phyloP scores from a whole-genome alignment of 2,329 filamentous ascomycete species.

The Monilinia polystroma region DNA sequence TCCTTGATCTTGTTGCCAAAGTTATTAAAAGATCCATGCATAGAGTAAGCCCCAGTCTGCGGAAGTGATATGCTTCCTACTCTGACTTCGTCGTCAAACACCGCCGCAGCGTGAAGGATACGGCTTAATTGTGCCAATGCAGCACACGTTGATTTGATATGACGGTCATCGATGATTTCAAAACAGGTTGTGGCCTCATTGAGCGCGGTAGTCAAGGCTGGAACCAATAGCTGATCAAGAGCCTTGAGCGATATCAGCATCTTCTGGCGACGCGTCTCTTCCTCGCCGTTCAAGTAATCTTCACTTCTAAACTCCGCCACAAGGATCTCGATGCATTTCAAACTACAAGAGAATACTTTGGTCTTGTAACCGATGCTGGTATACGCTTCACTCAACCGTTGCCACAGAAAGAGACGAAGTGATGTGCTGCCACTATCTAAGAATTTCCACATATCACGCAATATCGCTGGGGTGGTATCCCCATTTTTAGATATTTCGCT shows the following conservation, averaged over 20 bases:
- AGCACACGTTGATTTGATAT: conserved; percentile 70
- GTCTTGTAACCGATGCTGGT: conserved; percentile 78
- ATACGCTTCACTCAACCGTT: conserved; percentile 86
- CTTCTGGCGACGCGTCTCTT: conserved; percentile 64
- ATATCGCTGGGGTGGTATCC: conserved; percentile 41
- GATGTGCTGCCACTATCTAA: conserved; percentile 78
- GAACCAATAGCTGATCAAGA: conserved; percentile 72
- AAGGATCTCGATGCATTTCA: conserved; percentile 83
- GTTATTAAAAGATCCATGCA: conserved; percentile 47
- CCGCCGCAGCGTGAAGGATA: conserved; percentile 73
- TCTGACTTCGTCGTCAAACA: conserved; percentile 83
- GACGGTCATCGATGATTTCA: conserved; percentile 79
- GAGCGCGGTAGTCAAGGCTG: conserved; percentile 66
- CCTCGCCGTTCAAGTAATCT: conserved; percentile 54
- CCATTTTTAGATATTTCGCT: conserved; percentile 25
- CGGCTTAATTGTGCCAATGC: conserved; percentile 70
- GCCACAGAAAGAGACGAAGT: conserved; percentile 84
- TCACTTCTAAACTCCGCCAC: conserved; percentile 65
- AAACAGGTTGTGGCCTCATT: conserved; percentile 67
- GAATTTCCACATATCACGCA: conserved; percentile 82
- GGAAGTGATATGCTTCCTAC: conserved; percentile 68
- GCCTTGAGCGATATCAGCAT: conserved; percentile 76
- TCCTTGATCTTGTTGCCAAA: conserved; percentile 75
- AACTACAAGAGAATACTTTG: conserved; percentile 82
- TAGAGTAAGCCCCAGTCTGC: conserved; percentile 50